phyloP scores from a whole-genome alignment of 768 basidiomycete genomes.

The Chalciporus pseudorubinellus region DNA sequence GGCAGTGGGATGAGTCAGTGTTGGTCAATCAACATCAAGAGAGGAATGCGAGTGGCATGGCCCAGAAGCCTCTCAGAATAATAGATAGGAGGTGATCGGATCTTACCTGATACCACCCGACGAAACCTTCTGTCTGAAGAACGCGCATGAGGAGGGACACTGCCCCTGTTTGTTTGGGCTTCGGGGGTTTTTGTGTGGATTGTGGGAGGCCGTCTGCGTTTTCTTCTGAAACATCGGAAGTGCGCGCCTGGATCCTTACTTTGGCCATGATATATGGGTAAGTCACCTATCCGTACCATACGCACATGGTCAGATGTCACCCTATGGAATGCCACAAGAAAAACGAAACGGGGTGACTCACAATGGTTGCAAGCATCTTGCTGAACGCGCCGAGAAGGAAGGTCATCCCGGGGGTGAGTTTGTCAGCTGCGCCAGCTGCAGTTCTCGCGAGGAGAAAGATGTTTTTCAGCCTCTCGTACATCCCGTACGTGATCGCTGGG shows the following conservation, averaged over 20 bases:
- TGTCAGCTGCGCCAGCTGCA: slow-evolving; percentile 43
- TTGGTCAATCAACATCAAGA: not conserved
- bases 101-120: slow-evolving; percentile 94
- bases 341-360: slow-evolving; percentile 36
- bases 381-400: slow-evolving; percentile 90
- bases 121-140: slow-evolving; percentile 71
- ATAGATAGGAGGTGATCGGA: no score
- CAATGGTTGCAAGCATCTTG: slow-evolving; percentile 94
- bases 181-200: not conserved
- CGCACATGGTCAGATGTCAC: not conserved
- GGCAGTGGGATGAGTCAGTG: not conserved
- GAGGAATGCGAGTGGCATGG: not conserved
- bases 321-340: no score
- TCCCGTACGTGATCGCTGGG: slow-evolving; percentile 96
- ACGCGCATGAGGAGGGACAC: slow-evolving; percentile 72
- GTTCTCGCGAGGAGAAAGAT: slow-evolving; percentile 58
- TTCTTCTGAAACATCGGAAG: slow-evolving; percentile 43
- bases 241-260: slow-evolving; percentile 89
- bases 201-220: slow-evolving; percentile 20
- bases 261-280: slow-evolving; percentile 98
- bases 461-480: slow-evolving; percentile 88
- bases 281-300: slow-evolving; percentile 59
- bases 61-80: no score
- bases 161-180: slow-evolving; percentile 64
- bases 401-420: slow-evolving; percentile 72